phyloP scores from a whole-genome alignment of 2,329 filamentous ascomycete species.

The Aureobasidium sp. region DNA sequence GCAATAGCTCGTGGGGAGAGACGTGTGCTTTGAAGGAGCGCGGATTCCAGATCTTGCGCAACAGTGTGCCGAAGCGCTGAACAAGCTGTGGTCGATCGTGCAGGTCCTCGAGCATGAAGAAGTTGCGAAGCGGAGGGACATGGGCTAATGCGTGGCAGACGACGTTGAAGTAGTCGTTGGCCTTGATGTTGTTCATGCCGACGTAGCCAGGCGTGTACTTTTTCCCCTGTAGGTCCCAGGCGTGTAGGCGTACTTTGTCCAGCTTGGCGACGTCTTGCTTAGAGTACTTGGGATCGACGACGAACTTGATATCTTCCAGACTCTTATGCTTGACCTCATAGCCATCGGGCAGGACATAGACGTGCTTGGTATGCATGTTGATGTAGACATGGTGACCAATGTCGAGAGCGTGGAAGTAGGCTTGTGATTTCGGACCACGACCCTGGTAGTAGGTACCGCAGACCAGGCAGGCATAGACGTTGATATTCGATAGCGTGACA shows the following conservation, averaged over 20 bases:
- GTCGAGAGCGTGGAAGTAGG: conserved; percentile 95
- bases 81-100: conserved; percentile 69
- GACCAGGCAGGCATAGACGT: conserved; percentile 94
- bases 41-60: conserved; percentile 97
- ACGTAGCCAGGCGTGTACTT: conserved; percentile 91
- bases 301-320: conserved; percentile 96
- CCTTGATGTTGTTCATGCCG: conserved; percentile 99
- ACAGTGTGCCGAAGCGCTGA: conserved; percentile 77
- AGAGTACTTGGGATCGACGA: conserved; percentile 82
- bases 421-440: conserved; percentile 85
- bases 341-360: conserved; percentile 88
- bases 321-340: conserved; percentile 95
- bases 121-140: conserved; percentile 83
- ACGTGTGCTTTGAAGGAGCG: conserved; percentile 95
- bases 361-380: conserved; percentile 89
- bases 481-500: conserved; percentile 92
- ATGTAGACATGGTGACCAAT: conserved; percentile 96
- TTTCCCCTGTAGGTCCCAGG: conserved; percentile 73
- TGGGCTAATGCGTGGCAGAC: conserved; percentile 87
- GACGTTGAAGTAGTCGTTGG: conserved; percentile 97
- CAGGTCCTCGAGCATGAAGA: conserved; percentile 81
- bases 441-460: conserved; percentile 98
- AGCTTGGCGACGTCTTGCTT: conserved; percentile 72
- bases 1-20: conserved; percentile 91
- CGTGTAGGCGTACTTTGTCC: conserved; percentile 58